Conservation (phyloP, 768 basidiomycete species). For the Chalciporus pseudorubinellus region DNA sequence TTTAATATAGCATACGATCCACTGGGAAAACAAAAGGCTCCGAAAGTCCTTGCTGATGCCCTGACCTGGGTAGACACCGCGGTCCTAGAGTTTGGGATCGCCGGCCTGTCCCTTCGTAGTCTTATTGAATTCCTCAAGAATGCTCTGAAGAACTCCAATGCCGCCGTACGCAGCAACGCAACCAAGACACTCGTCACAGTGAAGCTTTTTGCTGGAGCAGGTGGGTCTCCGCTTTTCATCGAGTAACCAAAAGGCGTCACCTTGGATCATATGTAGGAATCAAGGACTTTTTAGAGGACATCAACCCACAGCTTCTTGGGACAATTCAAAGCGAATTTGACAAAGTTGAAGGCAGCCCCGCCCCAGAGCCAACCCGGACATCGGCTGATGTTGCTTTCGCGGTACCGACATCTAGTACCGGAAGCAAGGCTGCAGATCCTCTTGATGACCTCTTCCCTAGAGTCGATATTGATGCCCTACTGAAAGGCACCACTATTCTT, state of each 20-base stretch:
- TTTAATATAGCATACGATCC: slow-evolving; percentile 78
- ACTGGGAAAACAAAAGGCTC: slow-evolving; percentile 92
- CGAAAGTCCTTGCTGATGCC: slow-evolving; percentile 93
- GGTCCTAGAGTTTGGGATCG: slow-evolving; percentile 87
- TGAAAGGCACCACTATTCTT: slow-evolving; percentile 81
- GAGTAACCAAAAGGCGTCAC: not conserved
- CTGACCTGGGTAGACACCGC: slow-evolving; percentile 85
- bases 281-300: slow-evolving; percentile 87
- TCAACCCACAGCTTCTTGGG: slow-evolving; percentile 88
- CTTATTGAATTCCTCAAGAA: slow-evolving; percentile 90
- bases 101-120: slow-evolving; percentile 75
- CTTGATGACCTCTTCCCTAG: slow-evolving; percentile 94
- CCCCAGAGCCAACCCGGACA: slow-evolving; percentile 75
- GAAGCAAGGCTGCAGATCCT: slow-evolving; percentile 54
- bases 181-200: slow-evolving; percentile 91
- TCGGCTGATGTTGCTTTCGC: slow-evolving; percentile 71
- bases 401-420: slow-evolving; percentile 42
- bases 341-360: slow-evolving; percentile 74
- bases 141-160: slow-evolving; percentile 90
- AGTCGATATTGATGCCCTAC: slow-evolving; percentile 83
- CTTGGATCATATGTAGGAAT: slow-evolving; percentile 56
- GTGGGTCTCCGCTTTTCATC: slow-evolving; percentile 40
- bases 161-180: slow-evolving; percentile 87
- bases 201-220: slow-evolving; percentile 85
- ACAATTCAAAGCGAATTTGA: slow-evolving; percentile 93